Evolutionary conservation across 306 rosid species (phyloP).

Genomic region (Carpinus viminea): DNA sequence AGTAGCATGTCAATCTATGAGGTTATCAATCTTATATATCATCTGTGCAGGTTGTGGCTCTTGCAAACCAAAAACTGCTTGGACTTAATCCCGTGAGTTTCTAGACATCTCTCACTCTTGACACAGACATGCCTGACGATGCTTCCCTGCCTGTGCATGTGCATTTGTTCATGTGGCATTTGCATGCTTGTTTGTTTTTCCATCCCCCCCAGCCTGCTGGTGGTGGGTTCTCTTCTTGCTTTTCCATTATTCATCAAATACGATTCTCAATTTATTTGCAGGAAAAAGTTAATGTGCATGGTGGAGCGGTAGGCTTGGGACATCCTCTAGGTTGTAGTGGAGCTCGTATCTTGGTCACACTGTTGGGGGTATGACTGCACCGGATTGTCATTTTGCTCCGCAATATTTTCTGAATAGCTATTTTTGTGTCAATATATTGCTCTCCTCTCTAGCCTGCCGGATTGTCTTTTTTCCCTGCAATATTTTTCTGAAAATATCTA

Average conservation of each 20-base stretch:
- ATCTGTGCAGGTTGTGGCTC: slow-evolving; percentile 82
- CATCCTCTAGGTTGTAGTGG: slow-evolving; percentile 99
- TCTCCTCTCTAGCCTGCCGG: not conserved
- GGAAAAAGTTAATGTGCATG: slow-evolving; percentile 88
- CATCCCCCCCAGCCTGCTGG: no score
- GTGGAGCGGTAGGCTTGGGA: slow-evolving; percentile 96
- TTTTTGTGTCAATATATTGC: not conserved
- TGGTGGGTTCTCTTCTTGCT: not conserved
- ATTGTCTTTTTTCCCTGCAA: slow-evolving; percentile 3
- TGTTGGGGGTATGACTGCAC: slow-evolving; percentile 69
- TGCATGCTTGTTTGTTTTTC: not conserved
- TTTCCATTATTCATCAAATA: slow-evolving; percentile 14
- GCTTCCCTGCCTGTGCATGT: not conserved
- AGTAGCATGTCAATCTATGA: slow-evolving; percentile 21
- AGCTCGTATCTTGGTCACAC: slow-evolving; percentile 94
- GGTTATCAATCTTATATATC: slow-evolving; percentile 20
- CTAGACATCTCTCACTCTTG: not conserved
- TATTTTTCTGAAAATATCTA: not conserved
- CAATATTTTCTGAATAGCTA: not conserved
- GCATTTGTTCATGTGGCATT: not conserved
- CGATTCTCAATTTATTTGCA: slow-evolving; percentile 27
- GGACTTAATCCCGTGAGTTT: slow-evolving; percentile 76
- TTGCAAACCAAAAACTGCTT: slow-evolving; percentile 92
- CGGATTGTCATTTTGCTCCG: not conserved
- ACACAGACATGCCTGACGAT: not conserved